These are phyloP conservation scores for Pseudofabraea citricarpa DNA, from an alignment of 2,329 filamentous ascomycete genomes.

Conservation along the genomic window DNA sequence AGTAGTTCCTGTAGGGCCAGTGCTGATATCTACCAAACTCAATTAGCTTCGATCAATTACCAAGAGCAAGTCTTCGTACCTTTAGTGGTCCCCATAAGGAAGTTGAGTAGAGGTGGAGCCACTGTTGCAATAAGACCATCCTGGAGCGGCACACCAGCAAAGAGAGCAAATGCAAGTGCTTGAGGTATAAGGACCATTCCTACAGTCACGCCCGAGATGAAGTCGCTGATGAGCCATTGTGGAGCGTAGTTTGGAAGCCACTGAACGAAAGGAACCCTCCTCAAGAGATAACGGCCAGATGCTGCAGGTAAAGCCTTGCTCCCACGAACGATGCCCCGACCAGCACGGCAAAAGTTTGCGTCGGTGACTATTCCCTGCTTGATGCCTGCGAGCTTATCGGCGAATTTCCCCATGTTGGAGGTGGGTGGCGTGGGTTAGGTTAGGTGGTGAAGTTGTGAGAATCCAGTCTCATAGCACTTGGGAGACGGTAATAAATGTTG, in stretches of 20 bases:
- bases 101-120: slow-evolving; percentile 51
- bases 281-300: slow-evolving; percentile 49
- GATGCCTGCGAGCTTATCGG: not conserved
- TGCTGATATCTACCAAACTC: slow-evolving; percentile 45
- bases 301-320: slow-evolving; percentile 28
- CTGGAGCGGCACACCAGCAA: slow-evolving; percentile 56
- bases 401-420: slow-evolving; percentile 1
- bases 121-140: slow-evolving; percentile 56
- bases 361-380: slow-evolving; percentile 3
- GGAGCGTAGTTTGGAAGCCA: slow-evolving; percentile 59
- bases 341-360: slow-evolving; percentile 11
- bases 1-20: slow-evolving; percentile 59
- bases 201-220: slow-evolving; percentile 56
- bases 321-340: slow-evolving; percentile 8
- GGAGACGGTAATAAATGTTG: not conserved
- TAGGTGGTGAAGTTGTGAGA: not conserved
- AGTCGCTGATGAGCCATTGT: slow-evolving; percentile 56
- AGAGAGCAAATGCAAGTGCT: slow-evolving; percentile 54
- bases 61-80: slow-evolving; percentile 31
- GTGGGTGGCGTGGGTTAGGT: not conserved
- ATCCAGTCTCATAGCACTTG: not conserved
- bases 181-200: slow-evolving; percentile 58
- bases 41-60: slow-evolving; percentile 18
- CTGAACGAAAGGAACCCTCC: slow-evolving; percentile 55
- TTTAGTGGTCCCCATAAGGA: slow-evolving; percentile 58